Base-by-base conservation (phyloP, 108 stramenopile genomes). In the Conticribra guillardii region DNA sequence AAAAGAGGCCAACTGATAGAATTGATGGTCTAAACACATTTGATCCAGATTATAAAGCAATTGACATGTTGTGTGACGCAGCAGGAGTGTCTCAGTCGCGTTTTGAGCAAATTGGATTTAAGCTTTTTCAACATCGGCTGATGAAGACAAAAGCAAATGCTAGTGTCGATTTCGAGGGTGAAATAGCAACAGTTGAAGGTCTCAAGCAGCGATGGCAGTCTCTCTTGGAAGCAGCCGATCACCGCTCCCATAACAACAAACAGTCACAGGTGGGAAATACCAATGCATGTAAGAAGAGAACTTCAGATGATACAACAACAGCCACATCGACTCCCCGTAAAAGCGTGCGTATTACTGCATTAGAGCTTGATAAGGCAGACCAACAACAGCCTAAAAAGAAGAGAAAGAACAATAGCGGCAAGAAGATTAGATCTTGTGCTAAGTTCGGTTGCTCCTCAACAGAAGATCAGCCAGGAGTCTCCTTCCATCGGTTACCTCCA, bases 61-160 rank as follows among this genome's bases (percentile, higher is more conserved):
- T 28, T 44, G 63, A 37, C 47, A 31, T 4, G 21, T 27, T 64
- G 45, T 18, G 54, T 1, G 26, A 54, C 37, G 66, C 66, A 41
- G 52, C 52, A 9, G 66, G 66, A 37, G 31, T 54, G 17, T 37
- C 45, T 55, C 66, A 52, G 8, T 67, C 66, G 4, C 26, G 26
- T 15, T 67, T 41, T 14, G 66, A 55, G 7, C 22, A 17, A 21
- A 21, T 55, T 54, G 66, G 66, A 16, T 67, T 54, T n/a, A 37
- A 55, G 53, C 22, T 67, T 0, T 53, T 54, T n/a, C 29, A 67
- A 22, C 14, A 34, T 18, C 28, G 53, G 4, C 31, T 46, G 33
- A 47, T 2, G 24, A 54, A 67, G 2, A 45, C 45, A 44, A 46
- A 67, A 28, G 3, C 32, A 0, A 54, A 22, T 44, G 53, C 26